A percentile compares a stretch with the other conserved stretches of the same genome.
Evolutionary conservation across 108 stramenopile species (phyloP).

Genomic region (Nannochloropsis gaditana): DNA sequence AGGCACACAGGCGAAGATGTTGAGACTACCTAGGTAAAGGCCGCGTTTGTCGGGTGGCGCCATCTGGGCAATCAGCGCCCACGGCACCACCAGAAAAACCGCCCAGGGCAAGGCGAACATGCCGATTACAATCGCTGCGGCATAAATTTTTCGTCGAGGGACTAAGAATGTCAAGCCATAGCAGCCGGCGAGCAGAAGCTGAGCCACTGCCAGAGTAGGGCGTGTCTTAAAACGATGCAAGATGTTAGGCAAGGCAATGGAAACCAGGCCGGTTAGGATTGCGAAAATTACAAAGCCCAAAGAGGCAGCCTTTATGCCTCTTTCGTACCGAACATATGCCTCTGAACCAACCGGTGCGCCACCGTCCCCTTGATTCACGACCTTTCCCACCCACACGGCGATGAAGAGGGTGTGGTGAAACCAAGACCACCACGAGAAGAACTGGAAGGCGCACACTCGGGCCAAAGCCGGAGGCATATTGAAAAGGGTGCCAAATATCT

Average conservation of each 20-base stretch:
- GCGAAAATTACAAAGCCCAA: neutral
- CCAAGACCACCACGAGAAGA: constrained; percentile 17
- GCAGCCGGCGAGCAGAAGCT: neutral
- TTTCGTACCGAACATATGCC: neutral
- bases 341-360: neutral
- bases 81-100: neutral
- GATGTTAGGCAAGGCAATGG: neutral
- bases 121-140: neutral
- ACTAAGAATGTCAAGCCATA: neutral
- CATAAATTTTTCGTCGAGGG: constrained; percentile 9
- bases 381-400: constrained; percentile 14
- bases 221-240: neutral
- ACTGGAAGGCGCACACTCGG: neutral
- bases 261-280: neutral
- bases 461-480: constrained; percentile 19
- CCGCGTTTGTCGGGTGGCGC: neutral
- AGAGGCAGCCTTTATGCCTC: neutral
- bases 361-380: constrained; percentile 14
- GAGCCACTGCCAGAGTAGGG: neutral
- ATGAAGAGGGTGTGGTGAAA: constrained; percentile 15
- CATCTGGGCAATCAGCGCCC: constrained; percentile 3
- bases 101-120: constrained; percentile 12
- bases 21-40: constrained; percentile 17
- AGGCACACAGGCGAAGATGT: constrained; percentile 14
- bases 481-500: constrained; percentile 8